Percentiles rank a stretch among this genome's conserved stretches.
phyloP scores from a whole-genome alignment of 2,329 filamentous ascomycete species.

The Elsinoe australis region DNA sequence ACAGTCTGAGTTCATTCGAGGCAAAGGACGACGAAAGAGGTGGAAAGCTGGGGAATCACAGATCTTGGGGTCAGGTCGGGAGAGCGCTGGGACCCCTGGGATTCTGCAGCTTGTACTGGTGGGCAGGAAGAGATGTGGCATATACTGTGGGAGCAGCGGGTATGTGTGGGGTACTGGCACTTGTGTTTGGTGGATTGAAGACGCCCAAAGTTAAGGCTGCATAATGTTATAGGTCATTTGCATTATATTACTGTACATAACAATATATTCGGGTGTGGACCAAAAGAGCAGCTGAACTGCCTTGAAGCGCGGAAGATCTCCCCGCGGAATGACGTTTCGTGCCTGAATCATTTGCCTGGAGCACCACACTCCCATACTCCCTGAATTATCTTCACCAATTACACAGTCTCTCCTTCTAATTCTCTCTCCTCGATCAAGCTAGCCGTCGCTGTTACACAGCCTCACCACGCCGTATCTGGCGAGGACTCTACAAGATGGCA shows the following conservation, averaged over 20 bases:
- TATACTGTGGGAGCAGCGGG: constrained; percentile 74
- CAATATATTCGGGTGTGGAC: too few species aligned
- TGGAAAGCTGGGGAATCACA: constrained; percentile 74
- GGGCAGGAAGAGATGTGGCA: constrained; percentile 81
- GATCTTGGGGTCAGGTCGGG: constrained; percentile 76
- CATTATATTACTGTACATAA: constrained; percentile 17
- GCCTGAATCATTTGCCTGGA: background rate
- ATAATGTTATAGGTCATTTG: background rate
- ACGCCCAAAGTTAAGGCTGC: constrained; percentile 43
- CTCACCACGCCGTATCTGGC: background rate
- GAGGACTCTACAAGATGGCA: constrained; percentile 24
- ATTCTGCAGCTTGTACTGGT: constrained; percentile 97
- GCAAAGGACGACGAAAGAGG: constrained; percentile 73
- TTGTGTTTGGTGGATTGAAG: constrained; percentile 66
- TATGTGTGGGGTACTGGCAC: constrained; percentile 63
- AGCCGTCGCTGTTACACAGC: too few species aligned
- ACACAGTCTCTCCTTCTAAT: background rate
- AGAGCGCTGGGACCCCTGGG: constrained; percentile 77
- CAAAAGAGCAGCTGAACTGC: too few species aligned
- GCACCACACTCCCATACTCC: background rate
- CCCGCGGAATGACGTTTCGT: constrained; percentile 14
- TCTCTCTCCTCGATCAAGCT: too few species aligned
- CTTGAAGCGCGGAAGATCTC: too few species aligned
- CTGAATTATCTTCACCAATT: background rate
- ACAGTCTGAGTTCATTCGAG: constrained; percentile 86